Conservation (phyloP, 2,329 filamentous ascomycete species). For the Fusarium fujikuroi region DNA sequence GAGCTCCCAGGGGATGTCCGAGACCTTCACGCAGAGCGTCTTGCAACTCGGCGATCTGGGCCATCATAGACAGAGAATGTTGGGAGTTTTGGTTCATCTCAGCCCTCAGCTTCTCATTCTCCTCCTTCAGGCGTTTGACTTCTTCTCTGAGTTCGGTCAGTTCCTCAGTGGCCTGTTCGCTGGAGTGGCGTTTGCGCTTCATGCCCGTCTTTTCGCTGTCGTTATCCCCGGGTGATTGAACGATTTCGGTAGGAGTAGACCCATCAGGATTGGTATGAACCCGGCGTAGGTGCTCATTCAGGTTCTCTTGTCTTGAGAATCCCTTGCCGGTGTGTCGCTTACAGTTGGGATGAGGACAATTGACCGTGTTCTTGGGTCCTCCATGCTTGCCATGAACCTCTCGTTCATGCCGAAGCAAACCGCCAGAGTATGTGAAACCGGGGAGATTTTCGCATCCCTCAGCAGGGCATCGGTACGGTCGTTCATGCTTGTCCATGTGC, state of each 20-base stretch:
- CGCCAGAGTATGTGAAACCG: conserved; percentile 95
- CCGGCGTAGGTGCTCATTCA: conserved; percentile 90
- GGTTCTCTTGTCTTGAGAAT: conserved; percentile 92
- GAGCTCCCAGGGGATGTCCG: conserved; percentile 49
- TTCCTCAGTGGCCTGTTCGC: conserved; percentile 53
- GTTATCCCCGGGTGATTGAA: conserved; percentile 57
- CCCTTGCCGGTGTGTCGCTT: conserved; percentile 89
- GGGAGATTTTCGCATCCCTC: conserved; percentile 90
- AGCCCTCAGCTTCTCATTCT: conserved; percentile 68
- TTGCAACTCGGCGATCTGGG: conserved; percentile 60
- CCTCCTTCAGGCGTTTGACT: conserved; percentile 72
- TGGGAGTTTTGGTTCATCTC: conserved; percentile 62
- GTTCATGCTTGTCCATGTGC: conserved; percentile 98
- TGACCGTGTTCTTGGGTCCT: conserved; percentile 85
- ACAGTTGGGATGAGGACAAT: conserved; percentile 87
- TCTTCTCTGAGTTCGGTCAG: conserved; percentile 70
- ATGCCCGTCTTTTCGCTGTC: conserved; percentile 57
- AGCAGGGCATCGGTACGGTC: conserved; percentile 87
- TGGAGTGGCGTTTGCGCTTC: conserved; percentile 60
- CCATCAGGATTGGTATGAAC: conserved; percentile 74
- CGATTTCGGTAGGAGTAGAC: conserved; percentile 49
- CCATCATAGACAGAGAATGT: conserved; percentile 60
- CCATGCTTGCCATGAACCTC: conserved; percentile 94
- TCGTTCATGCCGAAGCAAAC: conserved; percentile 87
- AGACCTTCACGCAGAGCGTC: conserved; percentile 54